Conservation (phyloP, 73 alveolate species). For the Paramecium primaurelia region DNA sequence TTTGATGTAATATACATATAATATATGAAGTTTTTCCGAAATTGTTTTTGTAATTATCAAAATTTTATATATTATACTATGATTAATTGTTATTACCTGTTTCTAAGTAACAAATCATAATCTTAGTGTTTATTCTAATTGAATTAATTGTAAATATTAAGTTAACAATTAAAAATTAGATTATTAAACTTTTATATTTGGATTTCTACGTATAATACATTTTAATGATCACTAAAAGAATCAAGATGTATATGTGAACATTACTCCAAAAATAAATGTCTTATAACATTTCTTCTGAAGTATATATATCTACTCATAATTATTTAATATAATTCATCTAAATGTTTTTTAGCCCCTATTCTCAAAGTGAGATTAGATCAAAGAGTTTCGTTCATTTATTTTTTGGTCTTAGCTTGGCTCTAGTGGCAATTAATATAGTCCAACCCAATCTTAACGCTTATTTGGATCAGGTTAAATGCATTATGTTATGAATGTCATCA, state of each 20-base stretch:
- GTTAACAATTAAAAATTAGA: no score
- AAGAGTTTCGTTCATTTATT: not conserved
- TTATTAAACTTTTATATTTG: not conserved
- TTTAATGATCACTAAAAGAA: not conserved
- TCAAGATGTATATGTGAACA: not conserved
- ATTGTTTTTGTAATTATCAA: not conserved
- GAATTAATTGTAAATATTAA: no score
- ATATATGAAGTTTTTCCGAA: no score
- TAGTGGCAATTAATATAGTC: not conserved
- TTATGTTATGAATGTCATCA: not conserved
- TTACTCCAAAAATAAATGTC: not conserved
- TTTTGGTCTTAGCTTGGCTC: conserved; percentile 1
- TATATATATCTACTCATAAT: not conserved
- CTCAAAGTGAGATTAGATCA: not conserved
- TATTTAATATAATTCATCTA: not conserved
- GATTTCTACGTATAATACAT: not conserved
- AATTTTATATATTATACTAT: not conserved
- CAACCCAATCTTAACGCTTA: conserved; percentile 18
- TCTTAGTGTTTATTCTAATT: no score
- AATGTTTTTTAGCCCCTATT: not conserved
- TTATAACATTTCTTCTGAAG: not conserved
- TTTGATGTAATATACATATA: no score
- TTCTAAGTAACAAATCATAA: no score
- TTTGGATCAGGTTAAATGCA: not conserved
- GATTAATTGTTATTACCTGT: no score